Conservation (phyloP, 2,329 filamentous ascomycete species). For the Talaromyces verruculosus region DNA sequence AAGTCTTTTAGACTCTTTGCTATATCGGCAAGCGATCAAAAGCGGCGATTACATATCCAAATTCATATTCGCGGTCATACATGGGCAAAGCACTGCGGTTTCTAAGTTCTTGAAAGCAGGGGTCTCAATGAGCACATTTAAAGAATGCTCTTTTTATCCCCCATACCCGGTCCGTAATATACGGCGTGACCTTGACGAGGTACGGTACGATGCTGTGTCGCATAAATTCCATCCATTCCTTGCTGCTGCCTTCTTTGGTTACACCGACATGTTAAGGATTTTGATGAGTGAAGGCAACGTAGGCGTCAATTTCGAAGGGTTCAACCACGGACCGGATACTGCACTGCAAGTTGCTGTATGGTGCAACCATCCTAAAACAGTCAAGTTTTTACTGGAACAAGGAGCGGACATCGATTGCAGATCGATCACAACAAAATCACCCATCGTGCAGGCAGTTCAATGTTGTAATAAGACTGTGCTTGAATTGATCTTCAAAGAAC, state of each 20-base stretch:
- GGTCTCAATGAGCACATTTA: not conserved
- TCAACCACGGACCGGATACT: not conserved
- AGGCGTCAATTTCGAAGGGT: not conserved
- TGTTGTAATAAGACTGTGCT: not conserved
- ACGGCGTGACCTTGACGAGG: too few species aligned
- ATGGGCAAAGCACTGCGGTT: not conserved
- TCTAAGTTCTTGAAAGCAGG: not conserved
- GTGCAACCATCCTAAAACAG: not conserved
- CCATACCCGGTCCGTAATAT: not conserved
- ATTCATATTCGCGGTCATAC: not conserved
- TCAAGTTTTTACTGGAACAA: not conserved
- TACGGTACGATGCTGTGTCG: not conserved
- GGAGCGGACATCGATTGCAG: not conserved
- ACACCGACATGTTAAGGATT: not conserved
- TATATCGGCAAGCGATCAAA: not conserved
- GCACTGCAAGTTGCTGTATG: not conserved
- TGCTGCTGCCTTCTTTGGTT: not conserved
- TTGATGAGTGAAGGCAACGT: not conserved
- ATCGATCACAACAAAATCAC: not conserved
- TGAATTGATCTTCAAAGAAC: not conserved
- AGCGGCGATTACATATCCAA: not conserved
- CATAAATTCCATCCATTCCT: not conserved
- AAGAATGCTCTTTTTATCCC: not conserved
- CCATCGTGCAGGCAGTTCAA: not conserved
- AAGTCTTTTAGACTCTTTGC: not conserved